phyloP scores from a whole-genome alignment of 164 flowering plant species.

The Berberis thunbergii region DNA sequence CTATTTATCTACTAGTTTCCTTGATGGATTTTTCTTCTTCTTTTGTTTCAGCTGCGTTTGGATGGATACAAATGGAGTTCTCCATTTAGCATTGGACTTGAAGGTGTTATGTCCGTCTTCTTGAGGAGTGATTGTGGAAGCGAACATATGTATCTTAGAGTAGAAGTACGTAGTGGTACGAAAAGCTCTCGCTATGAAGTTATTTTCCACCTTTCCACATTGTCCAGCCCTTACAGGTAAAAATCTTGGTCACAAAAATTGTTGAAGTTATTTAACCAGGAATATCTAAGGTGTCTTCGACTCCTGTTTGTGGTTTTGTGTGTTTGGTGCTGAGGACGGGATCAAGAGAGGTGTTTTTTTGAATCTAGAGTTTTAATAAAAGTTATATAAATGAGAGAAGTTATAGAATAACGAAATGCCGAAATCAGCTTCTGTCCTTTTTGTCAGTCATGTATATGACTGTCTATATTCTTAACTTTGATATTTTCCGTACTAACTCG shows the following conservation, averaged over 20 bases:
- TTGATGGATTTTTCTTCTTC: background rate
- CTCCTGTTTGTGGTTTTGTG: too few relatives aligned
- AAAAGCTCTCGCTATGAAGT: constrained; percentile 83
- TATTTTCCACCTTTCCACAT: constrained; percentile 60
- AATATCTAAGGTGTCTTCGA: too few relatives aligned
- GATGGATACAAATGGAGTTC: constrained; percentile 86
- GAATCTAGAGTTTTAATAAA: too few relatives aligned
- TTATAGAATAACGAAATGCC: too few relatives aligned
- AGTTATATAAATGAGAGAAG: too few relatives aligned
- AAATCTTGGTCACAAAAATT: background rate
- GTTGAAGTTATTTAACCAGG: too few relatives aligned
- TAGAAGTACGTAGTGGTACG: constrained; percentile 79
- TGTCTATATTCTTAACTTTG: background rate
- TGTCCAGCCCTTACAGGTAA: constrained; percentile 90
- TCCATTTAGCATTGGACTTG: constrained; percentile 72
- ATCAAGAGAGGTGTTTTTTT: too few relatives aligned
- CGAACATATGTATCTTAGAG: constrained; percentile 34
- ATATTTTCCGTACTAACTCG: constrained; percentile 2
- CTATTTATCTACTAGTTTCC: background rate
- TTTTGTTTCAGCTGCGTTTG: constrained; percentile 45
- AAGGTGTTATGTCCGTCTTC: constrained; percentile 61
- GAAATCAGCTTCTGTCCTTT: too few relatives aligned
- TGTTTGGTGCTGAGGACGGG: too few relatives aligned
- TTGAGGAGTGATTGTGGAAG: constrained; percentile 44
- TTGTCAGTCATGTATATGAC: too few relatives aligned